Conservation (phyloP, 2,329 filamentous ascomycete genomes). For the Trichoderma aggressivum region DNA sequence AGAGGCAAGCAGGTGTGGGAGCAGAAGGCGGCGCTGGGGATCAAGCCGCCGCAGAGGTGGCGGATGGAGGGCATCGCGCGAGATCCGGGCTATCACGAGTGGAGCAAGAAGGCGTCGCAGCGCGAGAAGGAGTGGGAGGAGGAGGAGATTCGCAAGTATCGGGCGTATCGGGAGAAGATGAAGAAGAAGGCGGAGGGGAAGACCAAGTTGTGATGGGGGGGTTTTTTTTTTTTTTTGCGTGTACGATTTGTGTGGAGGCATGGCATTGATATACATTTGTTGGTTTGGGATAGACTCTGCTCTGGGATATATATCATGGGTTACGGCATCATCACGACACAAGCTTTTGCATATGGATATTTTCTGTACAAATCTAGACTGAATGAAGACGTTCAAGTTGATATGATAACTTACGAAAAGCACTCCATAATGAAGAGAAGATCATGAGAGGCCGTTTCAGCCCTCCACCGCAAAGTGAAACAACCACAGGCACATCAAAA, state of each 20-base stretch:
- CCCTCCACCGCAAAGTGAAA: conserved; percentile 2
- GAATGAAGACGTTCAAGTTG: background rate
- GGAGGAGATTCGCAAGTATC: conserved; percentile 28
- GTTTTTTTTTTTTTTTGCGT: too few relatives aligned
- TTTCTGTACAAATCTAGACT: background rate
- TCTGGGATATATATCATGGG: background rate
- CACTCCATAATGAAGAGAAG: background rate
- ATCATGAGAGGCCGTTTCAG: background rate
- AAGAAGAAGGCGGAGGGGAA: conserved; percentile 5
- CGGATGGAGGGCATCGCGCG: conserved; percentile 51
- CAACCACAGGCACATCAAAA: background rate
- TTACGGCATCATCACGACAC: background rate
- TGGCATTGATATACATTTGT: background rate
- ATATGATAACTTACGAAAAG: background rate
- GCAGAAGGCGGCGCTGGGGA: conserved; percentile 56
- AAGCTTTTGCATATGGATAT: background rate
- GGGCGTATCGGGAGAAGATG: conserved; percentile 25
- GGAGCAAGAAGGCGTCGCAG: conserved; percentile 28
- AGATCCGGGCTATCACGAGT: conserved; percentile 42
- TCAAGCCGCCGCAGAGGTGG: conserved; percentile 61
- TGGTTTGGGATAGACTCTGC: background rate
- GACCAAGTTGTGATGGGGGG: background rate
- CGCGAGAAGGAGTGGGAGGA: conserved; percentile 30
- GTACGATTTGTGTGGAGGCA: background rate
- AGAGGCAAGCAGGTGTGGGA: conserved; percentile 60